Conservation (phyloP, 2,329 filamentous ascomycete genomes). For the Didymella lethalis region DNA sequence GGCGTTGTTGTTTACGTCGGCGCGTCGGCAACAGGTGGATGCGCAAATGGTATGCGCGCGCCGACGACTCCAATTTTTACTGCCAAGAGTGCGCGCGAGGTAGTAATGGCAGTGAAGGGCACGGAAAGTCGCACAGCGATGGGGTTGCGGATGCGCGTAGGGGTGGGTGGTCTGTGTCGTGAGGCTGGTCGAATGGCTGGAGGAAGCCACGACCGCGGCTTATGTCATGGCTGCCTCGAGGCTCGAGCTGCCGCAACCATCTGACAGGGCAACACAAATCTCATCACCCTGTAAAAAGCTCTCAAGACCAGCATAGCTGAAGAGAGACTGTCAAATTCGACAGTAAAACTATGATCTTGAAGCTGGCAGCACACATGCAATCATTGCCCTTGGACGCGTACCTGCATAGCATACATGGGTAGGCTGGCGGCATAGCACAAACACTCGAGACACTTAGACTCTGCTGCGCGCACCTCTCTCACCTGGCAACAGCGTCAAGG, state of each 20-base stretch:
- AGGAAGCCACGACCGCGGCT: constrained; percentile 14
- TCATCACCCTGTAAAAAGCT: not conserved
- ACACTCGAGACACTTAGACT: not conserved
- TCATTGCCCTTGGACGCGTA: not conserved
- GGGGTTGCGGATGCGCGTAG: constrained; percentile 33
- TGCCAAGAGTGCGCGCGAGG: constrained; percentile 31
- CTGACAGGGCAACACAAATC: not conserved
- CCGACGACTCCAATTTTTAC: constrained; percentile 28
- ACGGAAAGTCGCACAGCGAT: constrained; percentile 28
- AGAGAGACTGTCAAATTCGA: too few species aligned
- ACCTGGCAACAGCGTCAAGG: not conserved
- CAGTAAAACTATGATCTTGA: not conserved
- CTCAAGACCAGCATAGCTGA: too few species aligned
- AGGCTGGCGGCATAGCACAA: not conserved
- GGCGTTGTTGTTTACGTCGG: constrained; percentile 43
- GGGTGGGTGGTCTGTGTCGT: constrained; percentile 28
- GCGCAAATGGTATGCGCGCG: constrained; percentile 36
- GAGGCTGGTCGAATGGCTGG: constrained; percentile 22
- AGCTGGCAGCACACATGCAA: too few species aligned
- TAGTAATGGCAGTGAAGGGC: constrained; percentile 35
- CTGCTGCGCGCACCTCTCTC: not conserved
- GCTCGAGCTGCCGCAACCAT: constrained; percentile 4
- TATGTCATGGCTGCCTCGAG: constrained; percentile 16
- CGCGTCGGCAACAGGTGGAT: constrained; percentile 39
- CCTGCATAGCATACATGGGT: not conserved